phyloP scores from a whole-genome alignment of 2,329 filamentous ascomycete genomes.

The Apiospora marii region DNA sequence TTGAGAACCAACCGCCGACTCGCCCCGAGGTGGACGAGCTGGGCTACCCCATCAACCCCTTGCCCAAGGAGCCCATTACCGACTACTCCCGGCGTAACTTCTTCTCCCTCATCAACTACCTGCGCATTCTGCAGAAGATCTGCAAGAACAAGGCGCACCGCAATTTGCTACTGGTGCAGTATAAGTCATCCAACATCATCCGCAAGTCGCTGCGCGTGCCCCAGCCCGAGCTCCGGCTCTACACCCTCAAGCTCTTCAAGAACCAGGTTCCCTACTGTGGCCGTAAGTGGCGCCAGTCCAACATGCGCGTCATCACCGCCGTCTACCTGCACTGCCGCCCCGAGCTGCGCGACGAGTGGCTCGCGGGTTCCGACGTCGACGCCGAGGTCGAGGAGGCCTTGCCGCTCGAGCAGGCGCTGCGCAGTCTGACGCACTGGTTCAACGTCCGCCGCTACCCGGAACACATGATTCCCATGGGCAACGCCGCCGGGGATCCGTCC shows the following conservation, averaged over 20 bases:
- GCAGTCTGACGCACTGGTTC: slow-evolving; percentile 93
- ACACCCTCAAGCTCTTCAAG: slow-evolving; percentile 98
- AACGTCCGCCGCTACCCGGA: slow-evolving; percentile 85
- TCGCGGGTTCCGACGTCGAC: slow-evolving; percentile 89
- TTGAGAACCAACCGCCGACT: slow-evolving; percentile 44
- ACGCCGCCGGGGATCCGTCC: slow-evolving; percentile 45
- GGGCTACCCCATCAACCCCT: slow-evolving; percentile 76
- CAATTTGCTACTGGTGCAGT: slow-evolving; percentile 91
- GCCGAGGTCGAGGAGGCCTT: slow-evolving; percentile 92
- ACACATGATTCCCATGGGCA: slow-evolving; percentile 64
- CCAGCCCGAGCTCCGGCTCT: slow-evolving; percentile 85
- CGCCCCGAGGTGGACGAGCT: slow-evolving; percentile 82
- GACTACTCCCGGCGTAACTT: slow-evolving; percentile 94
- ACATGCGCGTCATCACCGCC: slow-evolving; percentile 98
- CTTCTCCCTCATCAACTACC: slow-evolving; percentile 92
- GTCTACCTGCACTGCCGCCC: slow-evolving; percentile 94
- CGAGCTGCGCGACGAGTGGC: slow-evolving; percentile 93
- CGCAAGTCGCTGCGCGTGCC: slow-evolving; percentile 92
- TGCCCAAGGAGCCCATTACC: slow-evolving; percentile 80
- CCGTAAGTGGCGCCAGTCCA: slow-evolving; percentile 95
- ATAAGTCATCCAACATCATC: slow-evolving; percentile 92
- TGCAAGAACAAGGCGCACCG: slow-evolving; percentile 96
- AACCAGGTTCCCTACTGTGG: slow-evolving; percentile 98
- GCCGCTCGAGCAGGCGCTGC: slow-evolving; percentile 88
- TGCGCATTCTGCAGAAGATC: slow-evolving; percentile 96